Conservation (phyloP, 2,329 filamentous ascomycete genomes). For the Sarocladiaceae sp. region DNA sequence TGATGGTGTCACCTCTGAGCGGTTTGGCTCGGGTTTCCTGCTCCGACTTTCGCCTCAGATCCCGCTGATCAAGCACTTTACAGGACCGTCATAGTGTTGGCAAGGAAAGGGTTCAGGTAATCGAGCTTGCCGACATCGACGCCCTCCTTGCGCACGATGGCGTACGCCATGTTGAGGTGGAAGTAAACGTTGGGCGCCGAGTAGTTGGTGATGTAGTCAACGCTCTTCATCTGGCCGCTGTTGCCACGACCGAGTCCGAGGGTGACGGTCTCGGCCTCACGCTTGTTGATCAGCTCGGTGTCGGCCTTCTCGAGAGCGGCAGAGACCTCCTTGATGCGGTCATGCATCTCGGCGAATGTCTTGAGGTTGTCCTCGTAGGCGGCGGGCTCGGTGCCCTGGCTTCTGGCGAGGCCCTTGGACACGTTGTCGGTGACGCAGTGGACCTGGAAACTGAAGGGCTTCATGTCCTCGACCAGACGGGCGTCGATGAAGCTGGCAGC, state of each 20-base stretch:
- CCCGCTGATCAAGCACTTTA: neutral
- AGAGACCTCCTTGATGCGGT: slow-evolving; percentile 25
- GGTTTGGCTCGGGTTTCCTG: neutral
- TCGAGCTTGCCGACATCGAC: slow-evolving; percentile 56
- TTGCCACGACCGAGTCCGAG: slow-evolving; percentile 24
- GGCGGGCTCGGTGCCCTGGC: slow-evolving; percentile 23
- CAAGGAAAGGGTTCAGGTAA: slow-evolving; percentile 33
- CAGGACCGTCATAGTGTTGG: neutral
- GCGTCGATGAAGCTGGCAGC: slow-evolving; percentile 24
- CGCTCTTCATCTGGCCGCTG: slow-evolving; percentile 18
- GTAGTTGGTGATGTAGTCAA: slow-evolving; percentile 40
- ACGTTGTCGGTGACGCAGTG: slow-evolving; percentile 22
- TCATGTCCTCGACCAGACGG: slow-evolving; percentile 35
- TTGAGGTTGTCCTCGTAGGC: slow-evolving; percentile 21
- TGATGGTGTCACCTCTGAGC: neutral
- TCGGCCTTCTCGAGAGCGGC: slow-evolving; percentile 26
- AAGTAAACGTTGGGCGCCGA: slow-evolving; percentile 58
- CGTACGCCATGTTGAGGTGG: slow-evolving; percentile 54
- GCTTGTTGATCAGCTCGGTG: slow-evolving; percentile 25
- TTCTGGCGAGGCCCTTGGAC: slow-evolving; percentile 26
- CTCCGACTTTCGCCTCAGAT: neutral
- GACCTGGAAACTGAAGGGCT: slow-evolving; percentile 35
- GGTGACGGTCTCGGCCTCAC: slow-evolving; percentile 20
- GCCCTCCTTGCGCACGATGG: slow-evolving; percentile 54
- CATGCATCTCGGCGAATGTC: slow-evolving; percentile 27